Conservation (phyloP, 2,329 filamentous ascomycete genomes). For the Rugonectria rugulosa region DNA sequence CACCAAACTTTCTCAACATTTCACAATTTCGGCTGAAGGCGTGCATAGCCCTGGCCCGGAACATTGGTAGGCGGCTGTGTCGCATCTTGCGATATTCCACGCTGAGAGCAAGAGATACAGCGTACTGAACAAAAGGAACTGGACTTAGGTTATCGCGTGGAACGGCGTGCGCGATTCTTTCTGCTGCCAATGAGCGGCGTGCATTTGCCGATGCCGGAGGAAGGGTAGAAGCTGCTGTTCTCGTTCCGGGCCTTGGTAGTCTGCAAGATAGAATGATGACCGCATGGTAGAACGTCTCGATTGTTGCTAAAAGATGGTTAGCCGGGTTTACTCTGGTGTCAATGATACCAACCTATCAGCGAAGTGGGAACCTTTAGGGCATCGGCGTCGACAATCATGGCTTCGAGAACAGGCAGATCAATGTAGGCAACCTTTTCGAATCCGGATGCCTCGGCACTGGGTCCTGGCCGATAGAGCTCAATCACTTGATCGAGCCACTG, state of each 20-base stretch:
- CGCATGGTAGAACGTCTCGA: slow-evolving; percentile 70
- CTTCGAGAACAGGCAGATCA: slow-evolving; percentile 64
- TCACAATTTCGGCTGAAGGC: slow-evolving; percentile 63
- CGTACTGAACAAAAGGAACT: slow-evolving; percentile 68
- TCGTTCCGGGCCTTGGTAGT: slow-evolving; percentile 52
- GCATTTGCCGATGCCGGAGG: slow-evolving; percentile 61
- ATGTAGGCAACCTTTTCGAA: slow-evolving; percentile 56
- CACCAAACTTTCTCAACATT: slow-evolving; percentile 60
- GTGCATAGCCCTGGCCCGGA: slow-evolving; percentile 61
- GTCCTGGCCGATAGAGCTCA: slow-evolving; percentile 64
- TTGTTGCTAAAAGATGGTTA: slow-evolving; percentile 55
- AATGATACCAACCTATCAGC: slow-evolving; percentile 54
- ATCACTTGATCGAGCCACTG: slow-evolving; percentile 66
- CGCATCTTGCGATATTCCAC: slow-evolving; percentile 71
- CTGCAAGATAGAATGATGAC: slow-evolving; percentile 69
- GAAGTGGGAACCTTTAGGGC: slow-evolving; percentile 58
- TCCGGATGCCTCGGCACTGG: slow-evolving; percentile 49
- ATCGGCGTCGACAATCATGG: slow-evolving; percentile 62
- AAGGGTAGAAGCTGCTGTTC: slow-evolving; percentile 50
- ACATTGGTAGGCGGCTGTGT: slow-evolving; percentile 66
- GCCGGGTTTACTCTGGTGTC: not conserved
- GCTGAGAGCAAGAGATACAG: slow-evolving; percentile 66
- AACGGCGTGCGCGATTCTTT: slow-evolving; percentile 64
- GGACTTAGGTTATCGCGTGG: slow-evolving; percentile 59
- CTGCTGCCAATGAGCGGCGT: slow-evolving; percentile 63